A percentile compares a stretch with the other conserved stretches of the same genome.
phyloP scores from a whole-genome alignment of 306 rosid species.

The Citrullus colocynthis region DNA sequence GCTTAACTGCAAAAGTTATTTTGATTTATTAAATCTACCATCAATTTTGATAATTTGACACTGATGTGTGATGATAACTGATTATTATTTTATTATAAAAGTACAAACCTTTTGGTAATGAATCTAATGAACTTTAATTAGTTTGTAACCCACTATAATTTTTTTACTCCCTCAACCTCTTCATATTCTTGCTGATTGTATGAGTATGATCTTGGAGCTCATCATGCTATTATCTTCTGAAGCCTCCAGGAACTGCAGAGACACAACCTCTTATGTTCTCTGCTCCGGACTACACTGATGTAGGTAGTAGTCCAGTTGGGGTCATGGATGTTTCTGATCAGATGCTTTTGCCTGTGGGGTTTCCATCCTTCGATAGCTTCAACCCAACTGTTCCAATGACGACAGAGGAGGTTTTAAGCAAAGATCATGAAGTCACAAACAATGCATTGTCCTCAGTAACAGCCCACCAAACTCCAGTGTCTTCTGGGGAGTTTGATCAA shows the following conservation, averaged over 20 bases:
- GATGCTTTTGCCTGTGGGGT: conserved; percentile 53
- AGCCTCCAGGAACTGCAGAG: conserved; percentile 99
- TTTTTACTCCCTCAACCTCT: neutral
- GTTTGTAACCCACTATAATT: neutral
- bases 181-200: neutral
- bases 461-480: conserved; percentile 35
- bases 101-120: neutral
- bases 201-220: conserved; percentile 10
- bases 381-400: conserved; percentile 48
- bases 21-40: neutral
- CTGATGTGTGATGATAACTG: neutral
- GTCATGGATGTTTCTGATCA: conserved; percentile 66
- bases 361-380: conserved; percentile 68
- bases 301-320: conserved; percentile 69
- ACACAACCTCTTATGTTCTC: conserved; percentile 71
- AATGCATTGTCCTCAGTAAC: conserved; percentile 34
- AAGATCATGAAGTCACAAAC: conserved; percentile 42
- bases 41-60: neutral
- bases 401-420: conserved; percentile 48
- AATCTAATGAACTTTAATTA: neutral
- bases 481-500: conserved; percentile 70
- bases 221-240: conserved; percentile 28
- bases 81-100: neutral
- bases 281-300: conserved; percentile 68
- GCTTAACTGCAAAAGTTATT: neutral